Evolutionary conservation across 139 green algal genomes (phyloP).

Genomic region (Tetradesmus lagerheimii): DNA sequence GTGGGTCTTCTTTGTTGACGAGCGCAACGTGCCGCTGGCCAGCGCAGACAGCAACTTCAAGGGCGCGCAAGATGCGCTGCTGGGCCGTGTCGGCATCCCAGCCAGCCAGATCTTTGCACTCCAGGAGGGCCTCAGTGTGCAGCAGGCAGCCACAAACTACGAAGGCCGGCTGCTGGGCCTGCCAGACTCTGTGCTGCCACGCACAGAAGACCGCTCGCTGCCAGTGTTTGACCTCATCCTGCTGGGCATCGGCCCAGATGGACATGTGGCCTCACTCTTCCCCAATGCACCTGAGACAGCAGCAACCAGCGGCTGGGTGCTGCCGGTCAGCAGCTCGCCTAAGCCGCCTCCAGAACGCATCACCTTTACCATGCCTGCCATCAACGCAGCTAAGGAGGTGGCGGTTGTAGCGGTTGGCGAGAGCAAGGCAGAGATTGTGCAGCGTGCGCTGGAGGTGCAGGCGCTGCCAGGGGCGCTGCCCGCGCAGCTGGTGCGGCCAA

Average conservation of each 20-base stretch:
- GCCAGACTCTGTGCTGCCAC: conserved; percentile 66
- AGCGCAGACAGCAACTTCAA: conserved; percentile 85
- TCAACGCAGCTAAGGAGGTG: conserved; percentile 85
- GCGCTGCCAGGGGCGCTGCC: conserved; percentile 88
- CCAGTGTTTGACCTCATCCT: conserved; percentile 94
- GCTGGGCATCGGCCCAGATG: conserved; percentile 96
- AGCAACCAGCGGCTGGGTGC: conserved; percentile 84
- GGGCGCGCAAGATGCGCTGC: conserved; percentile 76
- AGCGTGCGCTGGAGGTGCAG: conserved; percentile 91
- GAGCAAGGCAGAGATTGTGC: conserved; percentile 90
- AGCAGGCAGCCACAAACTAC: conserved; percentile 75
- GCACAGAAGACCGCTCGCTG: conserved; percentile 59
- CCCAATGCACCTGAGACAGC: conserved; percentile 81
- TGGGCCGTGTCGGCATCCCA: conserved; percentile 81
- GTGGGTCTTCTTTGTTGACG: conserved; percentile 88
- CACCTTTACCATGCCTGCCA: conserved; percentile 90
- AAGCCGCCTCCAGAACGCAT: conserved; percentile 98
- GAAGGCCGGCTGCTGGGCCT: conserved; percentile 78
- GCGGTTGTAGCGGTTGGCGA: conserved; percentile 76
- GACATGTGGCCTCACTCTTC: conserved; percentile 98
- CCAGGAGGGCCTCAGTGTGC: conserved; percentile 59
- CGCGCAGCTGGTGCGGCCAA: conserved; percentile 89
- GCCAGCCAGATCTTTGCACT: conserved; percentile 64
- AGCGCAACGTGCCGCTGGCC: conserved; percentile 87
- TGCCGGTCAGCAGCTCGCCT: conserved; percentile 91